phyloP scores from a whole-genome alignment of 352 stramenopile genomes.

The Globisporangium echinulatum region DNA sequence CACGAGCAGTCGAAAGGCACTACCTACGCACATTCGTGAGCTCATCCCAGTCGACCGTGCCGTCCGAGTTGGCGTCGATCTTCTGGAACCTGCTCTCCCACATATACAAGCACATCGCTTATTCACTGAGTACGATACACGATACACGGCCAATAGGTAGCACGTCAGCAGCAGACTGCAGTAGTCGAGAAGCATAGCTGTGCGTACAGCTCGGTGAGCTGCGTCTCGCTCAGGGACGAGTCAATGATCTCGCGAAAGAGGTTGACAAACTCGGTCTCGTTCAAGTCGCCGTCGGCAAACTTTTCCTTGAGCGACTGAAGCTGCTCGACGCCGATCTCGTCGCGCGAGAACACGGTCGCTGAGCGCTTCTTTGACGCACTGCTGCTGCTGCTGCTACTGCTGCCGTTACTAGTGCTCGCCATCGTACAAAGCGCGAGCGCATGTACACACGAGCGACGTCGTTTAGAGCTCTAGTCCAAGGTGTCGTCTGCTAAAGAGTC shows the following conservation, averaged over 20 bases:
- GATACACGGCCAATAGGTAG: no score
- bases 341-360: slow-evolving; percentile 62
- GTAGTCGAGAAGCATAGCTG: neutral
- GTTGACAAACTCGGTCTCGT: slow-evolving; percentile 79
- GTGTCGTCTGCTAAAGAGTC: no score
- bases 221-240: slow-evolving; percentile 63
- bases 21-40: slow-evolving; percentile 59
- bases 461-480: no score
- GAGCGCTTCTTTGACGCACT: slow-evolving; percentile 22
- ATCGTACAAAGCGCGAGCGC: no score
- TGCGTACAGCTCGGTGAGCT: slow-evolving; percentile 75
- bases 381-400: slow-evolving; percentile 1
- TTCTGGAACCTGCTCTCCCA: slow-evolving; percentile 61
- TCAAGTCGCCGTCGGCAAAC: slow-evolving; percentile 77
- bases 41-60: slow-evolving; percentile 87
- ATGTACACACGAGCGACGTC: neutral
- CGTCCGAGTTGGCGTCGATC: slow-evolving; percentile 85
- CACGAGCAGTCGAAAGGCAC: no score
- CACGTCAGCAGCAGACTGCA: neutral
- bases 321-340: slow-evolving; percentile 78
- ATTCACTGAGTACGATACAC: neutral
- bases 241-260: slow-evolving; percentile 81
- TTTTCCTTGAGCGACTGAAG: slow-evolving; percentile 81
- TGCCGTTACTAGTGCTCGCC: no score
- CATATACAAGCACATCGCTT: no score